Conservation (phyloP, 192 early-diverging fungal species). For the Coemansia guatemalensis region DNA sequence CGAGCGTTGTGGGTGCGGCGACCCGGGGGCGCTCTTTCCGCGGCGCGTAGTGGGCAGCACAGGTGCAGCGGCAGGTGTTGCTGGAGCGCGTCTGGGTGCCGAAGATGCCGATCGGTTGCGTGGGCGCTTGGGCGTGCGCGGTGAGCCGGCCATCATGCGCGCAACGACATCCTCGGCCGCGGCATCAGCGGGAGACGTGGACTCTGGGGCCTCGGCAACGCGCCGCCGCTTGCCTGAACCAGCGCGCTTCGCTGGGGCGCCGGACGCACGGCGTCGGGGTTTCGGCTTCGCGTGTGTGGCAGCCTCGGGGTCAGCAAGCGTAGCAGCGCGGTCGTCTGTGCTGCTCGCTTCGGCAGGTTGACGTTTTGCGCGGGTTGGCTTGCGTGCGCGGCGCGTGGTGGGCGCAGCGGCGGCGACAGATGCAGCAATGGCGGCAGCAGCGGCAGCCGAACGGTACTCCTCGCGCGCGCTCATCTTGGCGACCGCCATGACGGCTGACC, state of each 20-base stretch:
- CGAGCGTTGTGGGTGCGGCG: conserved; percentile 16
- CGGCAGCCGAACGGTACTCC: conserved; percentile 39
- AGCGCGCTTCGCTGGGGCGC: background rate
- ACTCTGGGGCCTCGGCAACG: conserved; percentile 14
- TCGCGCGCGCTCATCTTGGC: conserved; percentile 51
- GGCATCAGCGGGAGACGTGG: conserved; percentile 7
- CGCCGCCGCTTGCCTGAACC: conserved; percentile 12
- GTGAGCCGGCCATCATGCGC: conserved; percentile 27
- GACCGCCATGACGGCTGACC: conserved; percentile 51
- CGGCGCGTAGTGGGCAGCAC: conserved; percentile 15
- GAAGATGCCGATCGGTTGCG: conserved; percentile 37
- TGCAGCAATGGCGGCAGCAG: conserved; percentile 40
- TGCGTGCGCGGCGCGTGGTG: background rate
- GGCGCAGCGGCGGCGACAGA: conserved; percentile 31
- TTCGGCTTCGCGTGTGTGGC: background rate
- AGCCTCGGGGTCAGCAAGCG: background rate
- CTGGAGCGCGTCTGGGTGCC: conserved; percentile 8
- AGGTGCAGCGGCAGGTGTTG: background rate
- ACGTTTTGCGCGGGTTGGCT: conserved; percentile 4
- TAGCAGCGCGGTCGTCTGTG: background rate
- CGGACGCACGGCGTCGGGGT: background rate
- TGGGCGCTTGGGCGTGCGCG: conserved; percentile 15
- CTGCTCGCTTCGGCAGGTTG: background rate
- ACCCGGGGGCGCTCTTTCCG: conserved; percentile 43
- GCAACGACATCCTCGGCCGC: conserved; percentile 32